These are phyloP conservation scores for Punica granatum DNA, from an alignment of 345 rosid species.

Conservation along the genomic window DNA sequence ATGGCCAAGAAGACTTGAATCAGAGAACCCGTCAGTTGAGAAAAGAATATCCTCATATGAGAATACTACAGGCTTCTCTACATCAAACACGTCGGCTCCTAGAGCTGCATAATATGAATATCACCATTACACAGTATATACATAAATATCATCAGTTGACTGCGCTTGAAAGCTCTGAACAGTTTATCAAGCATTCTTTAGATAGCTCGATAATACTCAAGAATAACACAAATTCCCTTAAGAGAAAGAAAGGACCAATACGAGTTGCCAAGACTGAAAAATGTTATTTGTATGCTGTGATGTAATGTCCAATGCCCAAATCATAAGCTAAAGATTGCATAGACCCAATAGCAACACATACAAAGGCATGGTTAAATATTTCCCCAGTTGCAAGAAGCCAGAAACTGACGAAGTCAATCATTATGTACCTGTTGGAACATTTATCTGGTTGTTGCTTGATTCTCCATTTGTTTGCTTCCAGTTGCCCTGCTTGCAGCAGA, in stretches of 20 bases:
- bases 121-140: constrained; percentile 4
- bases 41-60: constrained; percentile 57
- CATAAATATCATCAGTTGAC: not conserved
- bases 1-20: constrained; percentile 81
- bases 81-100: constrained; percentile 56
- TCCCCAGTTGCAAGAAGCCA: not conserved
- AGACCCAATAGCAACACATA: not conserved
- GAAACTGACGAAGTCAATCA: not conserved
- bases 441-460: constrained; percentile 47
- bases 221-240: not conserved
- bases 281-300: not conserved
- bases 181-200: not conserved
- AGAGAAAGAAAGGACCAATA: not conserved
- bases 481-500: constrained; percentile 61
- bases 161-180: too few species aligned
- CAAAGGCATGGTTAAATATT: not conserved
- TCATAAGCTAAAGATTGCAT: not conserved
- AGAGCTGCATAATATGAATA: constrained; percentile 36
- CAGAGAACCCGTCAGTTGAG: constrained; percentile 78
- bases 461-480: constrained; percentile 57
- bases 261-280: not conserved
- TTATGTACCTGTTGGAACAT: constrained; percentile 56
- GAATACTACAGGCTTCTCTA: constrained; percentile 85
- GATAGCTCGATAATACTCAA: not conserved
- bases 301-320: not conserved